Conservation (phyloP, 352 stramenopile species). For the Globisporangium perplexum region DNA sequence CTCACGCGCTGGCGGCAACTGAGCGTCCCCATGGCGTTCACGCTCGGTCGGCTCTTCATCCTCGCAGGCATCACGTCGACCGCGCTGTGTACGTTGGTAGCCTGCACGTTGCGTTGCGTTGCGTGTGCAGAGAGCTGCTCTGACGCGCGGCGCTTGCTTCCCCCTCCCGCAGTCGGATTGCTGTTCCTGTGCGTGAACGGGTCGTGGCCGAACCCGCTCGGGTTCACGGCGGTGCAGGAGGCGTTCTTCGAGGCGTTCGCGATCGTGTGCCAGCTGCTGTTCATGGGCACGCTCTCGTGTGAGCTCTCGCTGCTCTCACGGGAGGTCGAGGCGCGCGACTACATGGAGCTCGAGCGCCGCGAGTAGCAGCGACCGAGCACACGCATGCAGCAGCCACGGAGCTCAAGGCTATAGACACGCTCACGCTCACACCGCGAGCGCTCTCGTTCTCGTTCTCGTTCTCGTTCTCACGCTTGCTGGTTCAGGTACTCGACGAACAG, state of each 20-base stretch:
- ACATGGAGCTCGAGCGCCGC: conserved; percentile 46
- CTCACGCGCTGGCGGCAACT: conserved; percentile 49
- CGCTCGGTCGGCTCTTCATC: conserved; percentile 42
- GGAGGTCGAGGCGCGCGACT: conserved; percentile 60
- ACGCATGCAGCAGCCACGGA: background rate
- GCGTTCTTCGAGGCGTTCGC: conserved; percentile 79
- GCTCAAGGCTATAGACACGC: background rate
- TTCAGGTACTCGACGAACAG: conserved; percentile 77
- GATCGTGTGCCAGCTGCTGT: conserved; percentile 84
- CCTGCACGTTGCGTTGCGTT: no score
- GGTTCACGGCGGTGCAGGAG: conserved; percentile 76
- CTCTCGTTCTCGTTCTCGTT: no score
- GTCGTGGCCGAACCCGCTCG: conserved; percentile 69
- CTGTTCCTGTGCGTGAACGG: conserved; percentile 82
- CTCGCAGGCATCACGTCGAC: conserved; percentile 47
- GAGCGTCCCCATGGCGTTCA: conserved; percentile 43
- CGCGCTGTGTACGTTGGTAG: conserved; percentile 63
- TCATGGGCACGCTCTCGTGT: conserved; percentile 80
- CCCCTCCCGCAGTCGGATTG: conserved; percentile 38
- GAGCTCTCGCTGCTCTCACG: conserved; percentile 55
- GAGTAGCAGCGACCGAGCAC: conserved; percentile 22
- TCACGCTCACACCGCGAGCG: no score
- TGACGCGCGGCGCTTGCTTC: background rate
- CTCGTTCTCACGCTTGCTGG: conserved; percentile 39
- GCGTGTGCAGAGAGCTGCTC: no score